These are phyloP conservation scores for Umbellularia californica DNA, from an alignment of 164 flowering plant genomes.

Conservation along the genomic window DNA sequence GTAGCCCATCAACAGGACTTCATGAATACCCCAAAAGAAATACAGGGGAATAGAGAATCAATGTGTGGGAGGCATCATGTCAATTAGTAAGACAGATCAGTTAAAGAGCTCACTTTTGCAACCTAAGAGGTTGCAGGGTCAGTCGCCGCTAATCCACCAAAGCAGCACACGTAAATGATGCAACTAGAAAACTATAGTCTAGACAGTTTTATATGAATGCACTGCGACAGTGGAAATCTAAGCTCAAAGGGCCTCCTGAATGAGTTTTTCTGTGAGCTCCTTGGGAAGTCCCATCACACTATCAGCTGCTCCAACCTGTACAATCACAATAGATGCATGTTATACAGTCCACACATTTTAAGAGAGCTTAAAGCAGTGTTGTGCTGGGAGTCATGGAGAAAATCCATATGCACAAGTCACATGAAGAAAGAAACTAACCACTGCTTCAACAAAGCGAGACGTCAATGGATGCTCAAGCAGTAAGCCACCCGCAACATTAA, in stretches of 20 bases:
- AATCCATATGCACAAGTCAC: neutral
- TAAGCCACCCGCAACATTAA: conserved; percentile 83
- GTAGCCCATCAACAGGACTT: no score
- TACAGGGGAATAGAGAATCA: no score
- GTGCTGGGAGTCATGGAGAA: neutral
- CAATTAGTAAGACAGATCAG: neutral
- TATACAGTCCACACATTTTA: neutral
- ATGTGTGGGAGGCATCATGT: no score
- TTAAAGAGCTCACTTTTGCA: neutral
- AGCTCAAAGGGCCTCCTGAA: conserved; percentile 49
- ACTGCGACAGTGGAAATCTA: neutral
- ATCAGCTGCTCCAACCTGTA: conserved; percentile 83
- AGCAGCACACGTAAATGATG: neutral
- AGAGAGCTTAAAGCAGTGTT: neutral
- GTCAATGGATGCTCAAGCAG: conserved; percentile 79
- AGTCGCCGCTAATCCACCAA: neutral
- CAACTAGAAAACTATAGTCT: neutral
- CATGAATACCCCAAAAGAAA: no score
- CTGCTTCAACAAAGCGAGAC: conserved; percentile 65
- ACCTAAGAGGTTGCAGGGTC: neutral
- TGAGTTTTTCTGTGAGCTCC: conserved; percentile 59
- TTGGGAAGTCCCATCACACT: conserved; percentile 98
- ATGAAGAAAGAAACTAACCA: conserved; percentile 44
- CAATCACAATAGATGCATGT: neutral
- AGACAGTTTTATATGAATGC: neutral